Evolutionary conservation across 306 rosid genomes (phyloP), one percentile per base, ranked within the genome.

Genomic region (Notholithocarpus densiflorus): DNA sequence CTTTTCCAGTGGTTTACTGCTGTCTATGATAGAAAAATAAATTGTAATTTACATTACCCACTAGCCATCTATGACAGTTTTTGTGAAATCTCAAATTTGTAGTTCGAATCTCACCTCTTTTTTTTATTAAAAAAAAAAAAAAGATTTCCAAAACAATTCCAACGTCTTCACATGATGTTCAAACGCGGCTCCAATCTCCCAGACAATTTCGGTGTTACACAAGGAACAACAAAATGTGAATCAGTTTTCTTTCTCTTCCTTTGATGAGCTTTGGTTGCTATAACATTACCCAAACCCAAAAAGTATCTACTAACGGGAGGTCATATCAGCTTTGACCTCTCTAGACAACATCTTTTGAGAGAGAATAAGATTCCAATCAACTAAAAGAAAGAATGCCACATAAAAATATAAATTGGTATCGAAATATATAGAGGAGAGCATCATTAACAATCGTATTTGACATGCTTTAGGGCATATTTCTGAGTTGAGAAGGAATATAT

Each of bases 191-290:
- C 70, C 53, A n/a, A 32, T 68, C 17, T 19, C 74, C 78, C 81
- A 80, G 79, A 64, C 74, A 75, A 74, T 81, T 29, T 75, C 31
- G 82, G 82, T 72, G 68, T 71, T 37, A 74, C 74, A 69, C 74
- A 21, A 56, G 56, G 72, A 79, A 52, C 68, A 74, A 77, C 62
- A 31, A 37, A 53, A 70, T 61, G 1, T 62, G 79, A 55, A 21
- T 24, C 68, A 72, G 31, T 81, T 75, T 71, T 75, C 62, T 73
- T 87, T 75, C 78, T 81, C 83, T 71, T 81, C 80, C 77, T 74
- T 59, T 76, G 45, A 65, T 78, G 83, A 56, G 76, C 83, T 71
- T 55, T 66, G 20, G 52, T 15, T 24, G 32, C 77, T 80, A 73
- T 80, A 73, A 77, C 74, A 52, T 32, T 14, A 56, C 27, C 68